phyloP scores from a whole-genome alignment of 2,329 filamentous ascomycete genomes.

The Colletotrichum sp. region DNA sequence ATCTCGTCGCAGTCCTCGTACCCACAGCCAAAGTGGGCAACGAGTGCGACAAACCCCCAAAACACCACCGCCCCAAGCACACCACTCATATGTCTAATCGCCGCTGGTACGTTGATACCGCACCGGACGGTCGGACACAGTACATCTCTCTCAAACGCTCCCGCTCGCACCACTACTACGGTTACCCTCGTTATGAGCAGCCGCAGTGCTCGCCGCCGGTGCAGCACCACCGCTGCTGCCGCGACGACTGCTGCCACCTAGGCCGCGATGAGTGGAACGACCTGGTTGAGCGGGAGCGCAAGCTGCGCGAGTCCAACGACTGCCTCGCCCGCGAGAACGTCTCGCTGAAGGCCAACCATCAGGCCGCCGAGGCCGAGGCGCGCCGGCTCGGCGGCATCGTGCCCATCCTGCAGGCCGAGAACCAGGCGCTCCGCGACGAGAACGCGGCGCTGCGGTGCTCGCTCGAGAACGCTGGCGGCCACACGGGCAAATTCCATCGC shows the following conservation, averaged over 20 bases:
- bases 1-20: not conserved
- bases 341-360: slow-evolving; percentile 39
- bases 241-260: slow-evolving; percentile 40
- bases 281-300: slow-evolving; percentile 39
- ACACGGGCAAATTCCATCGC: slow-evolving; percentile 31
- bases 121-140: slow-evolving; percentile 36
- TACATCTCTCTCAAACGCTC: slow-evolving; percentile 46
- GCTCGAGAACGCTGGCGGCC: slow-evolving; percentile 35
- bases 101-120: slow-evolving; percentile 41
- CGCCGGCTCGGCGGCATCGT: slow-evolving; percentile 38
- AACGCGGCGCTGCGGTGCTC: slow-evolving; percentile 44
- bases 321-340: slow-evolving; percentile 33
- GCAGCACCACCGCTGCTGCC: slow-evolving; percentile 6
- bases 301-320: slow-evolving; percentile 39
- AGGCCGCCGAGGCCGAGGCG: slow-evolving; percentile 38
- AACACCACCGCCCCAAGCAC: not conserved
- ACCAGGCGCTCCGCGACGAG: slow-evolving; percentile 39
- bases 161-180: slow-evolving; percentile 36
- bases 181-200: slow-evolving; percentile 31
- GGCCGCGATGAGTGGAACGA: slow-evolving; percentile 40
- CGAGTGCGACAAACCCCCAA: slow-evolving; percentile 7
- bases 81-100: slow-evolving; percentile 34
- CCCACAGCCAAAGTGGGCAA: slow-evolving; percentile 16
- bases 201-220: not conserved
- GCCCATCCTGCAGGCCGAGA: slow-evolving; percentile 41